phyloP scores from a whole-genome alignment of 306 rosid species.

The Dicorynia guianensis region DNA sequence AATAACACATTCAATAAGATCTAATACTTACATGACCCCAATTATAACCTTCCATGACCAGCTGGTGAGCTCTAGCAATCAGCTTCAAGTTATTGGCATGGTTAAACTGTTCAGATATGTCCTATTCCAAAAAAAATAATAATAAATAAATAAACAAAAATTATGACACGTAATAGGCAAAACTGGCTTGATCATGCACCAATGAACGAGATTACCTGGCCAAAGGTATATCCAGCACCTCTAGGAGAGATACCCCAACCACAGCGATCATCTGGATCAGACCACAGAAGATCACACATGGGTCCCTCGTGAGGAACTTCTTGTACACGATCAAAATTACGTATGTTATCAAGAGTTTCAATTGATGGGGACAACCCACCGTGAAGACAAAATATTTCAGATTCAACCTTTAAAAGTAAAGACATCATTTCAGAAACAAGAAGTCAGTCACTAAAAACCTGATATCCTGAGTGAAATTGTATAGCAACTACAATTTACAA shows the following conservation, averaged over 20 bases:
- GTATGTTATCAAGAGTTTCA: conserved; percentile 74
- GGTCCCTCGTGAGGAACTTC: conserved; percentile 87
- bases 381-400: conserved; percentile 76
- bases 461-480: background rate
- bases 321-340: conserved; percentile 80
- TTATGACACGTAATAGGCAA: background rate
- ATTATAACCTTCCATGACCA: conserved; percentile 84
- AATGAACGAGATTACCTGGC: conserved; percentile 58
- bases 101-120: conserved; percentile 79
- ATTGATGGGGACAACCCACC: conserved; percentile 82
- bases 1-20: background rate
- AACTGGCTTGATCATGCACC: background rate
- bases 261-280: conserved; percentile 81
- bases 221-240: conserved; percentile 81
- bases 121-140: conserved; percentile 45
- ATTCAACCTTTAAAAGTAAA: conserved; percentile 59
- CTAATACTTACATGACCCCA: conserved; percentile 66
- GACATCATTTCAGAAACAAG: background rate
- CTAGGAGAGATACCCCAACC: conserved; percentile 85
- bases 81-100: conserved; percentile 73
- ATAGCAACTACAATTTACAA: background rate
- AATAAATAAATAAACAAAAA: background rate
- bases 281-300: conserved; percentile 84
- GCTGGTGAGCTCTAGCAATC: conserved; percentile 81
- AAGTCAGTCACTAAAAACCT: background rate